Conservation (phyloP, 345 rosid species). For the Cardamine resedifolia region DNA sequence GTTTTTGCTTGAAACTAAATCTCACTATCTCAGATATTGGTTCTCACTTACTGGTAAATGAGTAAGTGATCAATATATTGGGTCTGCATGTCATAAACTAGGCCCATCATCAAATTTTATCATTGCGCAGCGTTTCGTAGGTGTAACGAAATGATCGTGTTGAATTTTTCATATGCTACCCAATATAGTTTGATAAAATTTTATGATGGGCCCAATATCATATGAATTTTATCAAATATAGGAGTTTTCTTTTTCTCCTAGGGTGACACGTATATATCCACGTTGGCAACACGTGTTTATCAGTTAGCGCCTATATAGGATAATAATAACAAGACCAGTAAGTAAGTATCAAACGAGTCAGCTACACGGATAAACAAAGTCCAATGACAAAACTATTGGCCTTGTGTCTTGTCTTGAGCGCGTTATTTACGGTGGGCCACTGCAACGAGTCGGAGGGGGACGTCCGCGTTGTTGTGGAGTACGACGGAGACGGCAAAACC, state of each 20-base stretch:
- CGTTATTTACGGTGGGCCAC: not conserved
- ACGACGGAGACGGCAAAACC: conserved; percentile 47
- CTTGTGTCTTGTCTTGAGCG: conserved; percentile 14
- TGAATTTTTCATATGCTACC: no score
- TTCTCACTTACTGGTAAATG: no score
- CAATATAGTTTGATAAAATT: no score
- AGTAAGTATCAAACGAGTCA: conserved; percentile 7
- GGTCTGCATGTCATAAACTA: not conserved
- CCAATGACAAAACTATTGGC: conserved; percentile 23
- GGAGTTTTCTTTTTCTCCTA: not conserved
- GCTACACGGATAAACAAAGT: conserved; percentile 1
- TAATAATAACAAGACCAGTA: not conserved
- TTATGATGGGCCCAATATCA: no score
- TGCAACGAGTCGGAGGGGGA: conserved; percentile 7
- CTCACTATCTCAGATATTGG: no score
- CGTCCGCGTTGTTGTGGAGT: conserved; percentile 53
- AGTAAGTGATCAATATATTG: conserved; percentile 21
- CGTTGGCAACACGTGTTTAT: conserved; percentile 21
- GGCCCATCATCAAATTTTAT: conserved; percentile 7
- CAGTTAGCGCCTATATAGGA: not conserved
- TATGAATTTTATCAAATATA: no score
- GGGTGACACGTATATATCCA: conserved; percentile 14
- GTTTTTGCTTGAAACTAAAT: no score
- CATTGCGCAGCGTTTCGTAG: not conserved
- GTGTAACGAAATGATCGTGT: not conserved